Conservation (phyloP, 352 stramenopile species). For the Globisporangium megalacanthum region DNA sequence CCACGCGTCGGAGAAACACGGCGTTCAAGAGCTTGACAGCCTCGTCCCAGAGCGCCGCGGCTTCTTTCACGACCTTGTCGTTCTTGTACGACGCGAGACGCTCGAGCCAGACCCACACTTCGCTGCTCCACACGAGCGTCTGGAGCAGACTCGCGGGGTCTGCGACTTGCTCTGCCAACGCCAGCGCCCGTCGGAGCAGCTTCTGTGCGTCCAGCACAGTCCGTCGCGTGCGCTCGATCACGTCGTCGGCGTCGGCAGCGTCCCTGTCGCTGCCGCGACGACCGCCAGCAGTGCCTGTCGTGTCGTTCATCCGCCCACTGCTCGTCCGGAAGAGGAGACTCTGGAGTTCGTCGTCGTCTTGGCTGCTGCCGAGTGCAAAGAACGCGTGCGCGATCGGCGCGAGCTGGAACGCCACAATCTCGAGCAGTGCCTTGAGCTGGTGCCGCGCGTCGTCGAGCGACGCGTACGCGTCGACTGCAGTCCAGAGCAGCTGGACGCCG, state of each 20-base stretch:
- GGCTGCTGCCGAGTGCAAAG: slow-evolving; percentile 61
- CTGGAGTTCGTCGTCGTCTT: slow-evolving; percentile 65
- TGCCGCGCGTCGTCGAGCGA: slow-evolving; percentile 64
- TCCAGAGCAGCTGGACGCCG: slow-evolving; percentile 50
- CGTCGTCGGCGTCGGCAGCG: slow-evolving; percentile 23
- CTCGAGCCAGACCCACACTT: slow-evolving; percentile 81
- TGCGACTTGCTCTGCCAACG: slow-evolving; percentile 60
- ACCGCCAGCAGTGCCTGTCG: neutral
- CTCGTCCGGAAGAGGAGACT: slow-evolving; percentile 3
- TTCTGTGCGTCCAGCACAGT: slow-evolving; percentile 58
- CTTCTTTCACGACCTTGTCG: slow-evolving; percentile 69
- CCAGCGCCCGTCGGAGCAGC: slow-evolving; percentile 56
- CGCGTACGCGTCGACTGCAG: slow-evolving; percentile 65
- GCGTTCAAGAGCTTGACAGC: slow-evolving; percentile 67
- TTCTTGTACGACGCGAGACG: slow-evolving; percentile 73
- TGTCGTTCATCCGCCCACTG: slow-evolving; percentile 5
- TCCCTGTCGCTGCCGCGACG: no score
- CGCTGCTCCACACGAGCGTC: slow-evolving; percentile 51
- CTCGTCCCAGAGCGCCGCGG: slow-evolving; percentile 75
- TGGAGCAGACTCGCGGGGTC: slow-evolving; percentile 50
- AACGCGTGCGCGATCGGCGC: slow-evolving; percentile 64
- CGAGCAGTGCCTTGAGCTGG: slow-evolving; percentile 72
- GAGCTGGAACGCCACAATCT: slow-evolving; percentile 58
- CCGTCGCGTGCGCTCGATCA: slow-evolving; percentile 59
- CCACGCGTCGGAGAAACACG: slow-evolving; percentile 71